Conservation (phyloP, 1,284 basidiomycete genomes). For the Cutaneotrichosporon arboriforme region DNA sequence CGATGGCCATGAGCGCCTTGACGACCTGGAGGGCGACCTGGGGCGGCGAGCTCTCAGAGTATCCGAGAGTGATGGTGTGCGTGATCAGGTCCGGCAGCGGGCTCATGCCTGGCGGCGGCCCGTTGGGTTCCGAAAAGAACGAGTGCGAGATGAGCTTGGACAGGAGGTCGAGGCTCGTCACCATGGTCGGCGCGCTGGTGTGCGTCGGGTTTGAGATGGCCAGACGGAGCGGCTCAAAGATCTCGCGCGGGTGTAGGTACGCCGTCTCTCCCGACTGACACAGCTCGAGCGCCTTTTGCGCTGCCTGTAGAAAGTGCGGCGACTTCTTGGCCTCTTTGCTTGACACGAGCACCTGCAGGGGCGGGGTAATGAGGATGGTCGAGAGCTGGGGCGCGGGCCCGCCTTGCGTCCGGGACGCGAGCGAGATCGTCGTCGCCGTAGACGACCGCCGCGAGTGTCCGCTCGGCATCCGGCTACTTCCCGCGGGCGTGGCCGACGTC, state of each 20-base stretch:
- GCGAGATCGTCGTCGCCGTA: conserved; percentile 33
- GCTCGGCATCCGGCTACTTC: background rate
- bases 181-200: conserved; percentile 81
- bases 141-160: conserved; percentile 93
- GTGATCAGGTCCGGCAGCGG: conserved; percentile 85
- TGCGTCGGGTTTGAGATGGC: conserved; percentile 74
- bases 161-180: conserved; percentile 90
- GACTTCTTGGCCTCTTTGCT: conserved; percentile 87
- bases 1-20: conserved; percentile 81
- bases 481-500: conserved; percentile 4
- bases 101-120: conserved; percentile 54
- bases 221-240: conserved; percentile 85
- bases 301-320: conserved; percentile 69
- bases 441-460: conserved; percentile 35
- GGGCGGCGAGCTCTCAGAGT: conserved; percentile 78
- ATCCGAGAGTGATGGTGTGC: conserved; percentile 87
- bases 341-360: conserved; percentile 76
- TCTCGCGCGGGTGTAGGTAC: conserved; percentile 61
- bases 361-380: conserved; percentile 62
- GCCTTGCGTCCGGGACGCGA: conserved; percentile 19
- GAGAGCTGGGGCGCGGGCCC: conserved; percentile 42
- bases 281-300: conserved; percentile 74
- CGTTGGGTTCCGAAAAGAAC: conserved; percentile 65
- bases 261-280: conserved; percentile 60
- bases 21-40: conserved; percentile 90